Evolutionary conservation across 108 stramenopile genomes (phyloP).

Genomic region (Nitzschia sp.): DNA sequence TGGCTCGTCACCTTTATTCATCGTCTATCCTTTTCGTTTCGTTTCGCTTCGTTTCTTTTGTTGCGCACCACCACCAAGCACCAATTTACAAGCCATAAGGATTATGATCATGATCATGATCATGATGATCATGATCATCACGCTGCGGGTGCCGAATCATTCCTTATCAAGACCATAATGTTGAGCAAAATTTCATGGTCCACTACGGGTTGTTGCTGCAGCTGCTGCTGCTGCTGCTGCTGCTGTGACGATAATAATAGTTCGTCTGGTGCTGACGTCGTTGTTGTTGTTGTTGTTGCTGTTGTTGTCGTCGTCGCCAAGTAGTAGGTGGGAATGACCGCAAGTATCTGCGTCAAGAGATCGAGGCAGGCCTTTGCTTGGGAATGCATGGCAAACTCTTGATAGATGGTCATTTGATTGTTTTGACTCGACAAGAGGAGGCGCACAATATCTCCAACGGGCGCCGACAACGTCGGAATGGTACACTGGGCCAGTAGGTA

Average conservation of each 20-base stretch:
- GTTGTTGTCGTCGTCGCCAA: neutral
- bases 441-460: neutral
- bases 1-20: too few relatives aligned
- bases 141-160: neutral
- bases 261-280: too few relatives aligned
- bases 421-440: neutral
- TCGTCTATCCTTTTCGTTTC: too few relatives aligned
- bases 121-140: too few relatives aligned
- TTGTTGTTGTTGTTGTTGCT: too few relatives aligned
- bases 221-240: too few relatives aligned
- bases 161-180: neutral
- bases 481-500: neutral
- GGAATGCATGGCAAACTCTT: neutral
- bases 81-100: too few relatives aligned
- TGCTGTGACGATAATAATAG: too few relatives aligned
- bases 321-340: neutral
- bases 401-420: slow-evolving; percentile 2
- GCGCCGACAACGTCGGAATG: neutral
- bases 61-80: too few relatives aligned
- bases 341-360: neutral
- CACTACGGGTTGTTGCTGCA: neutral
- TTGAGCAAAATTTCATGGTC: slow-evolving; percentile 5
- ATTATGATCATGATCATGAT: too few relatives aligned
- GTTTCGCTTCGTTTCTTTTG: too few relatives aligned
- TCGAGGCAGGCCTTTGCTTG: neutral